Evolutionary conservation across 768 basidiomycete genomes (phyloP), one percentile per base, ranked within the genome.

Genomic region (Kwoniella botswanensis): DNA sequence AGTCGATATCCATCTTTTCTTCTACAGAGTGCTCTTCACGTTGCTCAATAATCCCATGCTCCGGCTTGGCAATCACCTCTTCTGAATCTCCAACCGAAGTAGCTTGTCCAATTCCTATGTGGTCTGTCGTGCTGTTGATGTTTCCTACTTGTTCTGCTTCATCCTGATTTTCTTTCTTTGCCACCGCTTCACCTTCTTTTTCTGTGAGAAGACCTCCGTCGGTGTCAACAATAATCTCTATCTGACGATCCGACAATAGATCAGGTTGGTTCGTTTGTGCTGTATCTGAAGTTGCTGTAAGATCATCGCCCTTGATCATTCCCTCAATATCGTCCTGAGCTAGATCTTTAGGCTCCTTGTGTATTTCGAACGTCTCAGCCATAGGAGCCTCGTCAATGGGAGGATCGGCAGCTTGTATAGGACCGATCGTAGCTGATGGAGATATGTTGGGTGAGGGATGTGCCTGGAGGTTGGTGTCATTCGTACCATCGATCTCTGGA

Each of bases 1-100:
- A 35, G 43, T 69, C 68, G 13, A 69, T 21, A n/a, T 69, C 68
- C 68, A 63, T 63, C 22, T 57, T 69, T 12, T 62, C 67, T 17
- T 44, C 59, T 18, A 61, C 18, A 21, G 10, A 18, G 11, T 55
- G 42, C 11, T 22, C 35, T 18, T 60, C 66, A 24, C n/a, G 22
- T 60, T 50, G 42, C 35, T 35, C 24, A 35, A 3, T 42, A 6
- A 50, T 13, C 18, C 18, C 46, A 15, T 50, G 1, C 46, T 15
- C 59, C 35, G 35, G 35, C 35, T 35, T 35, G 35, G 35, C 35
- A 35, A 35, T 7, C 35, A 35, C 35, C 35, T 35, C 35, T 6
- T 35, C 35, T 35, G 35, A 35, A 35, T 5, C 6, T 35, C 7
- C 35, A 35, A 7, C 35, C 35, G 35, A 35, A 35, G 35, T 35